These are phyloP conservation scores for Macroventuria anomochaeta DNA, from an alignment of 2,329 filamentous ascomycete species.

Conservation along the genomic window DNA sequence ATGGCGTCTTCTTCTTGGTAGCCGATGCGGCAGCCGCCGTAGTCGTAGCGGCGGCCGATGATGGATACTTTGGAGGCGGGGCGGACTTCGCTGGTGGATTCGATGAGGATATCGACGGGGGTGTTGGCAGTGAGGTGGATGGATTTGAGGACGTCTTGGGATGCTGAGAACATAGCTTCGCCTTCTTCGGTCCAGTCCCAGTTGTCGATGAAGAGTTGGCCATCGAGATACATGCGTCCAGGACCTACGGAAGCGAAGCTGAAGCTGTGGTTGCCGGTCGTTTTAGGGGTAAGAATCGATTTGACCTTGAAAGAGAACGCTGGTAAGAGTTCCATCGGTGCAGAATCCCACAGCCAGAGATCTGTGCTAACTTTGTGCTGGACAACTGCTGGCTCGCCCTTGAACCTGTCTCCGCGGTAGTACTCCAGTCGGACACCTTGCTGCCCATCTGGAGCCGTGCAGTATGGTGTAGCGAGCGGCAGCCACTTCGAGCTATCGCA, in stretches of 20 bases:
- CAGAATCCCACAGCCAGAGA: slow-evolving; percentile 74
- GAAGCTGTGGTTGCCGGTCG: slow-evolving; percentile 68
- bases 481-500: slow-evolving; percentile 71
- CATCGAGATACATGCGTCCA: slow-evolving; percentile 66
- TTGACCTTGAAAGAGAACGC: slow-evolving; percentile 70
- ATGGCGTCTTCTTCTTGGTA: slow-evolving; percentile 73
- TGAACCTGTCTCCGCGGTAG: slow-evolving; percentile 68
- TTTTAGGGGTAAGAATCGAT: slow-evolving; percentile 64
- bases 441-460: slow-evolving; percentile 62
- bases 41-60: slow-evolving; percentile 67
- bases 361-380: slow-evolving; percentile 69
- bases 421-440: slow-evolving; percentile 70
- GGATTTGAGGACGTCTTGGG: slow-evolving; percentile 67
- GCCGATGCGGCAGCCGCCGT: slow-evolving; percentile 74
- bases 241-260: slow-evolving; percentile 73
- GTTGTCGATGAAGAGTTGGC: slow-evolving; percentile 65
- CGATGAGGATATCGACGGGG: slow-evolving; percentile 66
- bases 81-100: slow-evolving; percentile 71
- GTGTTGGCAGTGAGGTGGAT: slow-evolving; percentile 65
- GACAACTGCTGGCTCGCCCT: slow-evolving; percentile 62
- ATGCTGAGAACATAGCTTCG: slow-evolving; percentile 74
- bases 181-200: slow-evolving; percentile 74
- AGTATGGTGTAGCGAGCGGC: slow-evolving; percentile 66
- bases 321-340: slow-evolving; percentile 65
- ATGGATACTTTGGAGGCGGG: slow-evolving; percentile 65